These are phyloP conservation scores for Persicaria tinctoria DNA, from an alignment of 148 eudicot species.

Conservation along the genomic window DNA sequence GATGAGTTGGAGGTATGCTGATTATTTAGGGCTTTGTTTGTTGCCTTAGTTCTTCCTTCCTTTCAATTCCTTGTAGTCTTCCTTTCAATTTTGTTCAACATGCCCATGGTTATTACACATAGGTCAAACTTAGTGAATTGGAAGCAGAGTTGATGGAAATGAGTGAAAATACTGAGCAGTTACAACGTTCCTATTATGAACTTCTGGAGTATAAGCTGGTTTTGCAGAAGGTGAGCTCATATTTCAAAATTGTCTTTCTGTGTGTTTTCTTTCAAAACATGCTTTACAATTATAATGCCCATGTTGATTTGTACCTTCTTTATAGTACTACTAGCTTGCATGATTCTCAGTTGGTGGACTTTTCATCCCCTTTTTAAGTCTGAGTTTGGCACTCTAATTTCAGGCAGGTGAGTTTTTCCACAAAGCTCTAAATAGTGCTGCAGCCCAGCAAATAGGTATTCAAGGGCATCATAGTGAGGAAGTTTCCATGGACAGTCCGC, in stretches of 20 bases:
- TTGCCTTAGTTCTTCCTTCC: neutral
- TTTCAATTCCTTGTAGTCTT: neutral
- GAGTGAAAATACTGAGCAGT: slow-evolving; percentile 61
- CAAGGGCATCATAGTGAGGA: slow-evolving; percentile 44
- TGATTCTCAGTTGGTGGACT: neutral
- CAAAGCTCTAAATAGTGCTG: slow-evolving; percentile 52
- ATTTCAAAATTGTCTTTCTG: neutral
- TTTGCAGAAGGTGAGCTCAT: slow-evolving; percentile 46
- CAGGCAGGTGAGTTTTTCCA: slow-evolving; percentile 70
- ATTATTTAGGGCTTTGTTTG: neutral
- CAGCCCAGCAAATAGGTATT: slow-evolving; percentile 43
- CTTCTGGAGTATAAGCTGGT: slow-evolving; percentile 76
- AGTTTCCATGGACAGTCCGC: slow-evolving; percentile 67
- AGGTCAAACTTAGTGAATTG: slow-evolving; percentile 63
- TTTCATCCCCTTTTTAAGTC: neutral
- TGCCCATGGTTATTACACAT: slow-evolving; percentile 7
- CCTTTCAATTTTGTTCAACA: slow-evolving; percentile 6
- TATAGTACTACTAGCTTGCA: neutral
- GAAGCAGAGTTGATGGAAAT: slow-evolving; percentile 68
- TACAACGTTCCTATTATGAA: slow-evolving; percentile 63
- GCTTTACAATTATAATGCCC: neutral
- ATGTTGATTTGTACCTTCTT: neutral
- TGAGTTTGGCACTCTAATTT: slow-evolving; percentile 13
- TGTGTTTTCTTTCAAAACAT: neutral
- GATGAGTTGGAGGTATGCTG: slow-evolving; percentile 64